Conservation (phyloP, 202 grass and related monocot species). For the Eragrostis tef region DNA sequence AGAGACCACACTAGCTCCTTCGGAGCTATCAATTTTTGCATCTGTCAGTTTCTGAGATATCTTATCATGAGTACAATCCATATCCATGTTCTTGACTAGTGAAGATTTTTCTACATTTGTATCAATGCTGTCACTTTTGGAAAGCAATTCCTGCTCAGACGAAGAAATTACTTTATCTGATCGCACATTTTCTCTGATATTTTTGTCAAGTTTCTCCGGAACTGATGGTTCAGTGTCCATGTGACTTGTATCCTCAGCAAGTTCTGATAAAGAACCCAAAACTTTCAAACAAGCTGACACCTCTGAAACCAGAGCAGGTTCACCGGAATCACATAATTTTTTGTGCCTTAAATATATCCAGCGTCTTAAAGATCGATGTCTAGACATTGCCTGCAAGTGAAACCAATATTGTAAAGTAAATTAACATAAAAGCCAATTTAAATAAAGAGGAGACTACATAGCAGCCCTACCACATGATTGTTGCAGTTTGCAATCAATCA, state of each 20-base stretch:
- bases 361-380: constrained; percentile 65
- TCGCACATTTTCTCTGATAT: constrained; percentile 40
- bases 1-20: constrained; percentile 18
- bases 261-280: constrained; percentile 77
- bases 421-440: neutral
- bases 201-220: constrained; percentile 46
- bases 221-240: constrained; percentile 46
- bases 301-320: constrained; percentile 56
- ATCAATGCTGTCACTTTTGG: constrained; percentile 21
- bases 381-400: constrained; percentile 68
- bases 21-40: constrained; percentile 37
- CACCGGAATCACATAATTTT: constrained; percentile 64
- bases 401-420: constrained; percentile 40
- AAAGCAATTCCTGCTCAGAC: constrained; percentile 35
- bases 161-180: constrained; percentile 13
- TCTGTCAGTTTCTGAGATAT: constrained; percentile 48
- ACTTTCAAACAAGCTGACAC: constrained; percentile 72
- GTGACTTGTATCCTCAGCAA: constrained; percentile 50
- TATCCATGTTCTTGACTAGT: constrained; percentile 47
- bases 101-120: constrained; percentile 36
- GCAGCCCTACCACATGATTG: constrained; percentile 8
- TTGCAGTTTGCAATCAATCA: constrained; percentile 13
- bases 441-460: constrained; percentile 12
- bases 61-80: constrained; percentile 33
- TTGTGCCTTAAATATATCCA: constrained; percentile 79